Evolutionary conservation across 2,329 filamentous ascomycete species (phyloP), one percentile per base, ranked within the genome.

Genomic region (Raffaelea ambrosiae): DNA sequence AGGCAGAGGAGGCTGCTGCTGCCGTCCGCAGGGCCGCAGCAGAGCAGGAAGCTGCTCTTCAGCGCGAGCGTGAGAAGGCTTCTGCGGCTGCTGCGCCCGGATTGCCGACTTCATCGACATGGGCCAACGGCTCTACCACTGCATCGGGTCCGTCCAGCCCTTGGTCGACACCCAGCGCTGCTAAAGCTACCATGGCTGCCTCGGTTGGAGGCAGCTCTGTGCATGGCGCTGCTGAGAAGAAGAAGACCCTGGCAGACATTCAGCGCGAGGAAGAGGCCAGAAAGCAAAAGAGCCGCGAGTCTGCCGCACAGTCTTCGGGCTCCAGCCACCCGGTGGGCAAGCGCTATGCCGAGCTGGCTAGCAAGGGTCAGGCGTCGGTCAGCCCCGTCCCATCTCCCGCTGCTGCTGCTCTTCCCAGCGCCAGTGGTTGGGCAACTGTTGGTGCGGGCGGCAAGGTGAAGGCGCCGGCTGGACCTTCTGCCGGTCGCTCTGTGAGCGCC

Each of bases 171-270:
- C 79, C 83, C 3, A 66, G 70, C 1, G 66, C 70, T 3, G 58
- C 61, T 40, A 80, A 78, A 61, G 60, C 52, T 14, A 48, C n/a
- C 11, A 39, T 59, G 4, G 52, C 55, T 1, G 57, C 60, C 3
- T 51, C 61, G 1, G 55, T 54, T 14, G 51, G 57, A 3, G 58
- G 55, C 13, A 55, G 57, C 5, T 50, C 59, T n/a, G 59, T 61
- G 5, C 59, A 61, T 22, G 58, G 53, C 65, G 36, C 63, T 66
- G 43, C 46, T 3, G 26, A 63, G 61, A 63, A 70, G 68, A 93
- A 94, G 73, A 96, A 96, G 77, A 95, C 89, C 0, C 73, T 97
- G 40, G 88, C 89, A 21, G 91, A 97, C 56, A 97, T 98, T 50
- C 93, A 97, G 64, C 90, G 90, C 53, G 93, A 98, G 67, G 93